These are phyloP conservation scores for Neonothopanus nambi DNA, from an alignment of 1,284 basidiomycete genomes.

Conservation along the genomic window DNA sequence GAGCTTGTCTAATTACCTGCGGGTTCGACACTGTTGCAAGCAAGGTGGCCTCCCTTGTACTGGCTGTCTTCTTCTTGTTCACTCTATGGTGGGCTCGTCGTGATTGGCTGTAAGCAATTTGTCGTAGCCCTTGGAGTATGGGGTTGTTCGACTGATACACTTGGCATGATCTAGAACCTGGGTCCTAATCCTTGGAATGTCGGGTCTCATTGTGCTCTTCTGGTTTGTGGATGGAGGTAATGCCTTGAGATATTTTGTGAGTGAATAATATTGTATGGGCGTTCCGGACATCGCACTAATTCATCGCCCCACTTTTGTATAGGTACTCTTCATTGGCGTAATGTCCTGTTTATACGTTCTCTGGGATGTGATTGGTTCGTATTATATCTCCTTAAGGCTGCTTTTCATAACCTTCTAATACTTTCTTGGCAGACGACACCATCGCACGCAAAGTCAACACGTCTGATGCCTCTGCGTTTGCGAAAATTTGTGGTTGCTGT, in stretches of 20 bases:
- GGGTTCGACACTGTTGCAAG: conserved; percentile 94
- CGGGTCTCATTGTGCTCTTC: conserved; percentile 72
- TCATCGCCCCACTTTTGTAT: too few relatives aligned
- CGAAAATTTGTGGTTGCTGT: conserved; percentile 82
- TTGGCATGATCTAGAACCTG: conserved; percentile 53
- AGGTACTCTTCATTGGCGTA: conserved; percentile 55
- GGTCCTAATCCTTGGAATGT: conserved; percentile 75
- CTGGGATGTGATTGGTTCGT: conserved; percentile 84
- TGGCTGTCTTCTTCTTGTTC: conserved; percentile 88
- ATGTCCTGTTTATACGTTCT: conserved; percentile 88
- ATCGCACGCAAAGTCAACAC: conserved; percentile 88
- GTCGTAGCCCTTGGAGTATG: neutral
- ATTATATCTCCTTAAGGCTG: neutral
- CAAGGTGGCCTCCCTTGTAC: conserved; percentile 83
- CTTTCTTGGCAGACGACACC: conserved; percentile 65
- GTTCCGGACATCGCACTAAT: too few relatives aligned
- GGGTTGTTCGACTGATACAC: neutral
- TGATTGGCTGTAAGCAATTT: conserved; percentile 68
- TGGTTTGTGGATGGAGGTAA: conserved; percentile 82
- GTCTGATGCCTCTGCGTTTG: conserved; percentile 90
- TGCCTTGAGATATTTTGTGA: conserved; percentile 72
- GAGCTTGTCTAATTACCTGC: conserved; percentile 79
- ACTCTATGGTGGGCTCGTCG: conserved; percentile 90
- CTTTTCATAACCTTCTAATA: neutral
- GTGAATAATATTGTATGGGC: conserved; percentile 23